Conservation (phyloP, 2,329 filamentous ascomycete species). For the Lachnellula cervina region DNA sequence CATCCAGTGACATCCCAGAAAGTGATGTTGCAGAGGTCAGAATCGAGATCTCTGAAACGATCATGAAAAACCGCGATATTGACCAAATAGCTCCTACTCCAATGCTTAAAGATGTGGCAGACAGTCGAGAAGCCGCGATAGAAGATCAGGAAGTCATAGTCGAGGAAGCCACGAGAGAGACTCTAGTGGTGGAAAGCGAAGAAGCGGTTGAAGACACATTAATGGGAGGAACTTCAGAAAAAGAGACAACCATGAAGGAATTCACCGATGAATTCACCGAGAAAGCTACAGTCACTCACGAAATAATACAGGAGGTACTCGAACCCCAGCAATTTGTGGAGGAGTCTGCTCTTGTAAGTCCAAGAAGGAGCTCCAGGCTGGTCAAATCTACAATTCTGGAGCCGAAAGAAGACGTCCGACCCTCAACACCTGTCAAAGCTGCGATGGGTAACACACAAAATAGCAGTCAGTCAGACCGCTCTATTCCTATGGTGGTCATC, state of each 20-base stretch:
- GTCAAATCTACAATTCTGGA: slow-evolving; percentile 9
- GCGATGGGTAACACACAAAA: neutral
- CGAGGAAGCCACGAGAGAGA: neutral
- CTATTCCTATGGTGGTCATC: slow-evolving; percentile 18
- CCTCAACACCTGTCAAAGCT: slow-evolving; percentile 4
- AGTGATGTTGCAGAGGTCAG: neutral
- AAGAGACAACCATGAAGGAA: neutral
- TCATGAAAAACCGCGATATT: neutral
- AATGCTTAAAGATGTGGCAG: neutral
- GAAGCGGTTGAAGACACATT: neutral
- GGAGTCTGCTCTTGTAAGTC: slow-evolving; percentile 4
- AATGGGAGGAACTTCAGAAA: neutral
- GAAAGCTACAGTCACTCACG: neutral
- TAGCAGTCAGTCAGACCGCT: slow-evolving; percentile 9
- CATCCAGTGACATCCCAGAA: neutral
- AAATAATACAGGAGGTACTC: neutral
- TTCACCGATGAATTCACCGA: neutral
- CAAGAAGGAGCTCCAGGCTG: slow-evolving; percentile 17
- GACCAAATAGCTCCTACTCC: neutral
- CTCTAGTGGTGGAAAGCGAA: neutral
- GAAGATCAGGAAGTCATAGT: neutral
- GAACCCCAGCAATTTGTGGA: neutral
- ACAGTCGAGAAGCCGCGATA: neutral
- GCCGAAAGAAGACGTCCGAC: slow-evolving; percentile 10
- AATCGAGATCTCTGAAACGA: neutral